Conservation (phyloP, 164 flowering plant species). For the Hamamelis virginiana region DNA sequence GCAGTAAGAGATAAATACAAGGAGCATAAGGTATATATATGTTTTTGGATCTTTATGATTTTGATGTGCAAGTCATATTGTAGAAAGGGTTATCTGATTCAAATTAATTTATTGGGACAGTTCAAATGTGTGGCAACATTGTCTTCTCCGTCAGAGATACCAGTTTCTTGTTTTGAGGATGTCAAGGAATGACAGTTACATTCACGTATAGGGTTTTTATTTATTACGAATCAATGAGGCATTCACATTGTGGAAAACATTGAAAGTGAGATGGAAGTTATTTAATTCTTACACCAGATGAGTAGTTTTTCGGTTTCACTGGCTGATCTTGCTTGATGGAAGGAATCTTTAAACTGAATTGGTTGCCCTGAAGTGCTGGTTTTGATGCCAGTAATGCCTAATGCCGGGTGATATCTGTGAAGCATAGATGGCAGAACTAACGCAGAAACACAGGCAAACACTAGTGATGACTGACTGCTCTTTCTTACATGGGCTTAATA, state of each 20-base stretch:
- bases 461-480: too few relatives aligned
- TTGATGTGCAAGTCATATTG: neutral
- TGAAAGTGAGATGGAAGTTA: neutral
- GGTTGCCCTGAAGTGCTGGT: neutral
- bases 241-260: neutral
- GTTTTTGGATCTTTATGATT: neutral
- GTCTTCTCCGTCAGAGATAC: constrained; percentile 38
- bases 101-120: constrained; percentile 17
- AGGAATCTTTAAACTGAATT: neutral
- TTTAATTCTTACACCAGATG: neutral
- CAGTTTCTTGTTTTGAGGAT: constrained; percentile 30
- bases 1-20: constrained; percentile 47
- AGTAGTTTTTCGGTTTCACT: neutral
- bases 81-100: neutral
- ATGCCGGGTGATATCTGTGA: too few relatives aligned
- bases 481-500: too few relatives aligned
- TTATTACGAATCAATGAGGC: neutral
- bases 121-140: constrained; percentile 37
- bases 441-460: too few relatives aligned
- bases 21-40: constrained; percentile 34
- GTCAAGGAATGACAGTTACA: constrained; percentile 2
- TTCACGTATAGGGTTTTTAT: neutral
- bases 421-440: too few relatives aligned
- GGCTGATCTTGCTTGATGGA: neutral
- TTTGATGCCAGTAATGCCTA: neutral